A percentile compares a stretch with the other conserved stretches of the same genome.
phyloP scores from a whole-genome alignment of 2,329 filamentous ascomycete species.

The Colletotrichum lupini region DNA sequence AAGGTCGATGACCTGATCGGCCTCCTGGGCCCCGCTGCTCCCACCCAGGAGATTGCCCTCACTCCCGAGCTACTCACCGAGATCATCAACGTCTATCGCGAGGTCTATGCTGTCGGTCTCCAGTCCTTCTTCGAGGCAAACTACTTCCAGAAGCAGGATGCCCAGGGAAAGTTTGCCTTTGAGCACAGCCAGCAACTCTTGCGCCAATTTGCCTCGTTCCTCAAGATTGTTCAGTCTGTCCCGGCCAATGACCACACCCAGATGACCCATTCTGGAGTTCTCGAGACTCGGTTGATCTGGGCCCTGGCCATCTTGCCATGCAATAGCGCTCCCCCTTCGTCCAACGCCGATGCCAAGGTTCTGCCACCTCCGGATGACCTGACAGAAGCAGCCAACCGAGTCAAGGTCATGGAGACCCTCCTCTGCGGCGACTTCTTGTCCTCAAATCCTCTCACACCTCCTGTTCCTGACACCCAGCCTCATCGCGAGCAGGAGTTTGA shows the following conservation, averaged over 20 bases:
- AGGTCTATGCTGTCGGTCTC: slow-evolving; percentile 80
- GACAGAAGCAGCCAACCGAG: slow-evolving; percentile 73
- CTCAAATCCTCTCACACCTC: slow-evolving; percentile 65
- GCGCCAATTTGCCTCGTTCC: slow-evolving; percentile 74
- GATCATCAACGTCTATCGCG: slow-evolving; percentile 77
- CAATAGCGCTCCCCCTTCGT: slow-evolving; percentile 46
- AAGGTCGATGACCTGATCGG: slow-evolving; percentile 79
- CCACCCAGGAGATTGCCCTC: slow-evolving; percentile 63
- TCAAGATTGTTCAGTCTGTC: slow-evolving; percentile 63
- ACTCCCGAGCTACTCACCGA: slow-evolving; percentile 68
- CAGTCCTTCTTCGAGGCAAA: slow-evolving; percentile 83
- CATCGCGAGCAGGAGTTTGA: slow-evolving; percentile 73
- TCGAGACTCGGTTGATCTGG: slow-evolving; percentile 72
- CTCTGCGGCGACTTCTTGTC: slow-evolving; percentile 77
- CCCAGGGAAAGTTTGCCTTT: slow-evolving; percentile 56
- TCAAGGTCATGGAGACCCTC: slow-evolving; percentile 81
- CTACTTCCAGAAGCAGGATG: slow-evolving; percentile 75
- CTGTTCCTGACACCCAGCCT: slow-evolving; percentile 61
- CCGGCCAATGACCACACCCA: slow-evolving; percentile 61
- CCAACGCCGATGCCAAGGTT: slow-evolving; percentile 46
- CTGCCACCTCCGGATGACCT: slow-evolving; percentile 68
- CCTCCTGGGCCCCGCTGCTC: slow-evolving; percentile 68
- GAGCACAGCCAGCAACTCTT: slow-evolving; percentile 67
- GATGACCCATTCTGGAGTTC: slow-evolving; percentile 63
- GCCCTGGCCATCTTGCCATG: slow-evolving; percentile 64